Evolutionary conservation across 805 yeast genomes (phyloP).

Genomic region (Barnettozyma sp.): DNA sequence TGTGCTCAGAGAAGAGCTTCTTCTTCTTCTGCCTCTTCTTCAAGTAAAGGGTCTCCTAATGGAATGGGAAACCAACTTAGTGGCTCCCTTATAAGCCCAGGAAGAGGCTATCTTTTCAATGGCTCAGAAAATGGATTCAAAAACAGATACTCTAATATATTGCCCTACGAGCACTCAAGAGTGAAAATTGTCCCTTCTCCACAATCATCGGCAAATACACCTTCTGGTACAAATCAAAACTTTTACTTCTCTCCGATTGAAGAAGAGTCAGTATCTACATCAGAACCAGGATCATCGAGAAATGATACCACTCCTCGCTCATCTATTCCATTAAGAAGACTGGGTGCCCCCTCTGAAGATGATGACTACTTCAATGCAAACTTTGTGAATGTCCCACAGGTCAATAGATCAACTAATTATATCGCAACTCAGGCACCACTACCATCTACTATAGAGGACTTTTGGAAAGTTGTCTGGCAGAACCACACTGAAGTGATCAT

Average conservation of each 20-base stretch:
- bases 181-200: slow-evolving; percentile 27
- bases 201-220: slow-evolving; percentile 14
- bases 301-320: slow-evolving; percentile 2
- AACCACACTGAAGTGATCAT: slow-evolving; percentile 62
- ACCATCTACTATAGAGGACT: slow-evolving; percentile 69
- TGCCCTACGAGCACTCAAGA: slow-evolving; percentile 60
- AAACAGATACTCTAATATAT: slow-evolving; percentile 74
- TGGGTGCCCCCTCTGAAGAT: not conserved
- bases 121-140: slow-evolving; percentile 67
- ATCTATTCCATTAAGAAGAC: slow-evolving; percentile 3
- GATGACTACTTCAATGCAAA: slow-evolving; percentile 46
- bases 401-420: slow-evolving; percentile 37
- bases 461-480: slow-evolving; percentile 77
- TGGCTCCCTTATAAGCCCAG: slow-evolving; percentile 8
- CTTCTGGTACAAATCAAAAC: slow-evolving; percentile 2
- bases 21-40: slow-evolving; percentile 3
- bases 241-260: slow-evolving; percentile 5
- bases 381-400: slow-evolving; percentile 42
- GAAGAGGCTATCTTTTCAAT: slow-evolving; percentile 11
- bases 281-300: not conserved
- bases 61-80: not conserved
- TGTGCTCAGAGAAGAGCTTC: slow-evolving; percentile 14
- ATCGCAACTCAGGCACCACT: slow-evolving; percentile 93
- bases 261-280: too few relatives aligned
- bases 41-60: not conserved